These are phyloP conservation scores for Pulchroboletus neoregius DNA, from an alignment of 1,284 basidiomycete genomes.

Conservation along the genomic window DNA sequence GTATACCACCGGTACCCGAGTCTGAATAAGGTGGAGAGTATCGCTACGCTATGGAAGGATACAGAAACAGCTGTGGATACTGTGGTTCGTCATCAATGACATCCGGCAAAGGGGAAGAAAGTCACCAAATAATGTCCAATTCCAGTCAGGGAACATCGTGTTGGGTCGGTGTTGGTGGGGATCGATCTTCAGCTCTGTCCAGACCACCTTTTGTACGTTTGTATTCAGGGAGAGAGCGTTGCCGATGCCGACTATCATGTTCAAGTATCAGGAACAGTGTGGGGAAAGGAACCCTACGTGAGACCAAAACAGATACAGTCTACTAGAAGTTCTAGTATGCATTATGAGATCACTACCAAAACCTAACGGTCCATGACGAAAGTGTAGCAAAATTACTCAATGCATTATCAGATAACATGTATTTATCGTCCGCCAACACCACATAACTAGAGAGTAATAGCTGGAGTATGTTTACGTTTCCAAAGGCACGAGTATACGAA, in stretches of 20 bases:
- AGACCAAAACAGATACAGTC: no score
- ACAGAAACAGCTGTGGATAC: slow-evolving; percentile 12
- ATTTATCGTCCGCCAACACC: no score
- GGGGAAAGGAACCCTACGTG: no score
- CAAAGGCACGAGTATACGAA: neutral
- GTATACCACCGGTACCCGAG: slow-evolving; percentile 25
- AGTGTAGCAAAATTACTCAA: no score
- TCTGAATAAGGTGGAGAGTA: slow-evolving; percentile 26
- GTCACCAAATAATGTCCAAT: slow-evolving; percentile 12
- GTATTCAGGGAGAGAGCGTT: slow-evolving; percentile 1
- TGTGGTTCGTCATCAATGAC: neutral
- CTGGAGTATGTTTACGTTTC: neutral
- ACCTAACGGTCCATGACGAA: no score
- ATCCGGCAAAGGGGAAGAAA: neutral
- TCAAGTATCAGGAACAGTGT: neutral
- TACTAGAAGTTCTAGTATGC: no score
- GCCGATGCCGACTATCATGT: neutral
- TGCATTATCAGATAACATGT: no score
- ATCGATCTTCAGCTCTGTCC: neutral
- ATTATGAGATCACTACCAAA: no score
- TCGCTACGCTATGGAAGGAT: slow-evolving; percentile 24
- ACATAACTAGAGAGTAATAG: neutral
- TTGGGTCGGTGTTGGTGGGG: neutral
- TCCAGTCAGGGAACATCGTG: slow-evolving; percentile 21
- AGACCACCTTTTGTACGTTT: slow-evolving; percentile 7